A percentile compares a stretch with the other conserved stretches of the same genome.
These are phyloP conservation scores for Bipolaris cookei DNA, from an alignment of 2,329 filamentous ascomycete species.

Conservation along the genomic window DNA sequence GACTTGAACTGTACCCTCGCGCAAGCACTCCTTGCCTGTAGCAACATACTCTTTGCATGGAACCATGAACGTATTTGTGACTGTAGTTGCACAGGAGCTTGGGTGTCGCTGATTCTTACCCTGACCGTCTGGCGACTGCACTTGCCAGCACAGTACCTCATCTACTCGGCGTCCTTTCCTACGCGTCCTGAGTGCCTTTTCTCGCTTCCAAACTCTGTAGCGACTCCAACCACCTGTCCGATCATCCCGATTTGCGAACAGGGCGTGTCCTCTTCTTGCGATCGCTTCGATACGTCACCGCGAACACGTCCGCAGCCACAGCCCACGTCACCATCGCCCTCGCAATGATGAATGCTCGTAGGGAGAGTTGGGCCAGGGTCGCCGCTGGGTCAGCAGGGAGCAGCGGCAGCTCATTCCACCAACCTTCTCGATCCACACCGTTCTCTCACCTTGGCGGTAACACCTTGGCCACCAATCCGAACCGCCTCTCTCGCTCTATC, in stretches of 20 bases:
- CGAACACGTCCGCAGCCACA: slow-evolving; percentile 53
- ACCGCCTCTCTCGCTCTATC: slow-evolving; percentile 50
- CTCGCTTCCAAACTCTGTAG: slow-evolving; percentile 7
- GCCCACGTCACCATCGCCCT: slow-evolving; percentile 9
- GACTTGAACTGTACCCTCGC: slow-evolving; percentile 11
- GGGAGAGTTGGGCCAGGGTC: slow-evolving; percentile 63
- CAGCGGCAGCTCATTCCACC: slow-evolving; percentile 41
- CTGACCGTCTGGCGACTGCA: slow-evolving; percentile 11
- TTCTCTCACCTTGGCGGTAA: slow-evolving; percentile 65
- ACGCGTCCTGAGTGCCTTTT: slow-evolving; percentile 18
- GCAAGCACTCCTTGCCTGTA: slow-evolving; percentile 11
- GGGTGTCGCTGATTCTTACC: slow-evolving; percentile 40
- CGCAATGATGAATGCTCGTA: slow-evolving; percentile 21
- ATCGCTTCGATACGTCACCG: slow-evolving; percentile 7
- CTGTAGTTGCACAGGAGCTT: slow-evolving; percentile 24
- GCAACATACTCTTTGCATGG: slow-evolving; percentile 9
- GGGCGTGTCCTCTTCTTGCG: slow-evolving; percentile 1
- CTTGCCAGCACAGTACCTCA: slow-evolving; percentile 25
- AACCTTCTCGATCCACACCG: slow-evolving; percentile 49
- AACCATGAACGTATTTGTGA: slow-evolving; percentile 42
- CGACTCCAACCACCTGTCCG: neutral
- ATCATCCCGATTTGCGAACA: slow-evolving; percentile 33
- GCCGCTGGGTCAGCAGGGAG: slow-evolving; percentile 58
- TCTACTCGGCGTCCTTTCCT: slow-evolving; percentile 19
- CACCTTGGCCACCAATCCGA: slow-evolving; percentile 37